A percentile compares a stretch with the other conserved stretches of the same genome.
These are phyloP conservation scores for Aureobasidium mangrovei DNA, from an alignment of 2,329 filamentous ascomycete genomes.

Conservation along the genomic window DNA sequence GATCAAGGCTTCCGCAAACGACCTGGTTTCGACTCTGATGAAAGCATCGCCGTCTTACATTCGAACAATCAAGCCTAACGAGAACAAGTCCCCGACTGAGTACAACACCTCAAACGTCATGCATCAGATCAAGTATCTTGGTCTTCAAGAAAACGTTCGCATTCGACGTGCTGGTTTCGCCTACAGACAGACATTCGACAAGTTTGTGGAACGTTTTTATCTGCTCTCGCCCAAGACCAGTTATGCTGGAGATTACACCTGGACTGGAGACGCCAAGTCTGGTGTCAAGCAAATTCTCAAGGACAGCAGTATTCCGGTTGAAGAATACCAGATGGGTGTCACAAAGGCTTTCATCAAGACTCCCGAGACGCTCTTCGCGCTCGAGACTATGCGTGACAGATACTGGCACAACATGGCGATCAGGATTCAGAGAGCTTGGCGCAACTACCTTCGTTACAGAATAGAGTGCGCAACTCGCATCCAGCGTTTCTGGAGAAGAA, in stretches of 20 bases:
- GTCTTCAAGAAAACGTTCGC: conserved; percentile 97
- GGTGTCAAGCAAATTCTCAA: conserved; percentile 89
- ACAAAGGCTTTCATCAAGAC: conserved; percentile 98
- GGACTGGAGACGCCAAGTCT: conserved; percentile 78
- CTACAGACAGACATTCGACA: conserved; percentile 93
- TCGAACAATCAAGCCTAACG: conserved; percentile 97
- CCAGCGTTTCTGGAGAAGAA: conserved; percentile 90
- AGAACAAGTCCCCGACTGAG: conserved; percentile 92
- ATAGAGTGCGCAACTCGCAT: conserved; percentile 89
- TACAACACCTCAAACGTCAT: conserved; percentile 89
- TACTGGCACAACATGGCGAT: conserved; percentile 99
- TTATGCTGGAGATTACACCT: conserved; percentile 95
- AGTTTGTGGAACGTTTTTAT: conserved; percentile 97
- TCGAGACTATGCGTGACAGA: conserved; percentile 94
- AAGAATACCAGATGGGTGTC: conserved; percentile 95
- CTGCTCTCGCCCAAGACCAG: conserved; percentile 87
- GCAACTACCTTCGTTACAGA: conserved; percentile 87
- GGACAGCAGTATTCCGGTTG: conserved; percentile 87
- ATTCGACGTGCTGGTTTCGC: conserved; percentile 95
- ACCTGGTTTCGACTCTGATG: conserved; percentile 90
- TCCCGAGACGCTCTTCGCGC: conserved; percentile 88
- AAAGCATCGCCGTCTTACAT: conserved; percentile 97
- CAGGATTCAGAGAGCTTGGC: conserved; percentile 92
- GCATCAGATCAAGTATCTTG: conserved; percentile 97
- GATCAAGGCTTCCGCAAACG: conserved; percentile 90